These are phyloP conservation scores for Dactylonectria estremocensis DNA, from an alignment of 2,329 filamentous ascomycete species.

Conservation along the genomic window DNA sequence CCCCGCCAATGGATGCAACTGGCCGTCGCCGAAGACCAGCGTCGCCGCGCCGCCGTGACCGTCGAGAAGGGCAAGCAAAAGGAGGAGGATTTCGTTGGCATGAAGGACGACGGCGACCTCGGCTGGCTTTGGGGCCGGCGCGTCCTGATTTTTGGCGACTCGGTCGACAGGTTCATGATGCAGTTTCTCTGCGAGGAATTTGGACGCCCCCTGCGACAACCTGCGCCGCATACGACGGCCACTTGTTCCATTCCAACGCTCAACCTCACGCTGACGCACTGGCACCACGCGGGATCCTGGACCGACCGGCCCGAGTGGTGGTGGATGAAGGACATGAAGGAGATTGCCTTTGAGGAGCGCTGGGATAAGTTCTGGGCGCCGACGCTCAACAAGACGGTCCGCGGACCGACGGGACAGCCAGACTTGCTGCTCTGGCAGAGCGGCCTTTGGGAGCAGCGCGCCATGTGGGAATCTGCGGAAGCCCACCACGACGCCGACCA, in stretches of 20 bases:
- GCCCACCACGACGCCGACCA: slow-evolving; percentile 38
- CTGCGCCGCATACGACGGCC: slow-evolving; percentile 32
- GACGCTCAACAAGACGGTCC: slow-evolving; percentile 29
- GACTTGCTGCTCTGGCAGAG: slow-evolving; percentile 42
- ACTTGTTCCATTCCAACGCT: slow-evolving; percentile 38
- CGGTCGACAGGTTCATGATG: slow-evolving; percentile 43
- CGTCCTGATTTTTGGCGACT: slow-evolving; percentile 39
- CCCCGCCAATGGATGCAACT: slow-evolving; percentile 37
- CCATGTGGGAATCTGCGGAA: slow-evolving; percentile 38
- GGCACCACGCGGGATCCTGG: slow-evolving; percentile 39
- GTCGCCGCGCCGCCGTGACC: slow-evolving; percentile 30
- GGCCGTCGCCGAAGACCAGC: slow-evolving; percentile 32
- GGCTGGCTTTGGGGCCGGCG: slow-evolving; percentile 44
- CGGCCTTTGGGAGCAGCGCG: slow-evolving; percentile 42
- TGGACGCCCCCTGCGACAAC: slow-evolving; percentile 32
- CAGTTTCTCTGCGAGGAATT: slow-evolving; percentile 41
- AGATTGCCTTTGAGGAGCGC: slow-evolving; percentile 37
- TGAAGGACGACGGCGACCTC: slow-evolving; percentile 36
- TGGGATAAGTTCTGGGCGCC: slow-evolving; percentile 31
- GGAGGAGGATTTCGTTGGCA: slow-evolving; percentile 12
- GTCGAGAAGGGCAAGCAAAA: neutral
- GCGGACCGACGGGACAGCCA: slow-evolving; percentile 31
- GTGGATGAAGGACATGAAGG: slow-evolving; percentile 43
- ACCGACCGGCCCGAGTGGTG: slow-evolving; percentile 39
- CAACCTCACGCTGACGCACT: slow-evolving; percentile 38